Base-by-base conservation (phyloP, 2,329 filamentous ascomycete species). In the Paecilomyces formosus region DNA sequence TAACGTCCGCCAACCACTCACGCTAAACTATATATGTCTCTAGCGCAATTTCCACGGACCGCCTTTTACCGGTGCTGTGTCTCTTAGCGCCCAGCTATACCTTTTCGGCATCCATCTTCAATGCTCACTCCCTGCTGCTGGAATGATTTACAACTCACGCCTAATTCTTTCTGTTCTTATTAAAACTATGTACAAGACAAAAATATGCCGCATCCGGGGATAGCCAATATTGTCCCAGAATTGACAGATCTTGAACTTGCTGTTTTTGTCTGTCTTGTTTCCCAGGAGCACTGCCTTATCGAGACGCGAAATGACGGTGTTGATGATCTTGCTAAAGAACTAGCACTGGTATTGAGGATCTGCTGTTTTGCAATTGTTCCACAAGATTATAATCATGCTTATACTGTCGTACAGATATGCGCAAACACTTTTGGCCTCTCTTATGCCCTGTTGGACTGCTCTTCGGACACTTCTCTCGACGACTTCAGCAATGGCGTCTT, bases 211-310 rank as follows among this genome's bases (percentile, higher is more conserved):
- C 79, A 84, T 76, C 79, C 82, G 68, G 74, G 76, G 58, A 79
- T 92, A 62, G 78, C 87, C 61, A 79, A 83, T 62, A 88, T 88
- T 73, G 83, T 95, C 66, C 88, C 92, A 69, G 82, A 85, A 65
- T 81, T 97, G 62, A 89, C 88, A 68, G 92, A 97, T 76, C 81
- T 97, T 49, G 92, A 97, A 76, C 84, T 97, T 60, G 94, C 93
- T 24, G 78, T 89, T 13, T 81, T 97, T 49, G 83, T 97, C 55
- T 92, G 88, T 70, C 83, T 97, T 55, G 82, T 92, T 62, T 86
- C 87, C 60, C 83, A 87, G 64, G 89, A 96, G 73, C 92, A 97
- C 73, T 96, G 91, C 76, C 86, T 97, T 66, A 85, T 97, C 68
- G 88, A 91, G 74, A 89, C 90, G 15, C 83, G 86, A 2, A 72